These are phyloP conservation scores for Komagataella phaffii DNA, from an alignment of 805 yeast species.

Conservation along the genomic window DNA sequence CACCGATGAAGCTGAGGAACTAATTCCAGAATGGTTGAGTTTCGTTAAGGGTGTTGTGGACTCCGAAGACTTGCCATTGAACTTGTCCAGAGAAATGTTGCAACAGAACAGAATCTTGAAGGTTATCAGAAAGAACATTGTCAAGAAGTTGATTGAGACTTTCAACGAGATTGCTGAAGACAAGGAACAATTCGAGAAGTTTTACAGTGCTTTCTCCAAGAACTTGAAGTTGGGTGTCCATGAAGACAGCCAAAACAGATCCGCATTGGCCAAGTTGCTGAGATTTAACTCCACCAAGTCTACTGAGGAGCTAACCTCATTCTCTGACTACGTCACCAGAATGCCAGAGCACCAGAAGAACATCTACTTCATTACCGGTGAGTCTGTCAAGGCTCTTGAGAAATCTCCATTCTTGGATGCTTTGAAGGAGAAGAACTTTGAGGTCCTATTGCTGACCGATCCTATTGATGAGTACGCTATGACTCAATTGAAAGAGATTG, in stretches of 20 bases:
- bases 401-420: slow-evolving; percentile 99
- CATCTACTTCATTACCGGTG: slow-evolving; percentile 99
- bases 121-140: slow-evolving; percentile 98
- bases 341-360: slow-evolving; percentile 99
- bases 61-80: slow-evolving; percentile 98
- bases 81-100: slow-evolving; percentile 98
- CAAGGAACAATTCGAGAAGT: slow-evolving; percentile 94
- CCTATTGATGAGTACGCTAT: slow-evolving; percentile 99
- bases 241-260: slow-evolving; percentile 97
- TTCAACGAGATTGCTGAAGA: slow-evolving; percentile 99
- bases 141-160: slow-evolving; percentile 95
- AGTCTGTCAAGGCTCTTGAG: slow-evolving; percentile 93
- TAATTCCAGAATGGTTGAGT: slow-evolving; percentile 97
- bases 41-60: slow-evolving; percentile 99
- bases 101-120: slow-evolving; percentile 99
- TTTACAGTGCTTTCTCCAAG: slow-evolving; percentile 96
- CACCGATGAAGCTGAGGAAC: slow-evolving; percentile 98
- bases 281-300: slow-evolving; percentile 97
- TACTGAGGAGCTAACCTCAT: slow-evolving; percentile 84
- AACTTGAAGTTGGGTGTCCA: slow-evolving; percentile 98
- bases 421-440: slow-evolving; percentile 95
- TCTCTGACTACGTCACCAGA: slow-evolving; percentile 95
- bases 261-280: slow-evolving; percentile 86
- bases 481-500: slow-evolving; percentile 98
- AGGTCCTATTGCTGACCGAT: slow-evolving; percentile 94